phyloP scores from a whole-genome alignment of 257 asterid species.

The Solanum chiquidenum region DNA sequence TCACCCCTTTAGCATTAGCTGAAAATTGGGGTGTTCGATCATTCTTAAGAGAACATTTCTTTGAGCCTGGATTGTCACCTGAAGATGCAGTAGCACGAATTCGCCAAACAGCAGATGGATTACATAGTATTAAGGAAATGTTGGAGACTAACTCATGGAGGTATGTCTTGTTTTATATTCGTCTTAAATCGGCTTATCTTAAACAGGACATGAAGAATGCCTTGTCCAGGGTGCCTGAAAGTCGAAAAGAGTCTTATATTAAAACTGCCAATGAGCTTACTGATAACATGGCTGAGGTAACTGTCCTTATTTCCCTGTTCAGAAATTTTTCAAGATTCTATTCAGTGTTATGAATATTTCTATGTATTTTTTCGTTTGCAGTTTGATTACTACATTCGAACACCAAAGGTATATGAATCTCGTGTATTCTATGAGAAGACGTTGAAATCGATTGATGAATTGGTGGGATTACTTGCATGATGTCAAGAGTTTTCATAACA shows the following conservation, averaged over 20 bases:
- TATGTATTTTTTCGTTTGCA: conserved; percentile 11
- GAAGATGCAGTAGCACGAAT: conserved; percentile 60
- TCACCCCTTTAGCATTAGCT: conserved; percentile 36
- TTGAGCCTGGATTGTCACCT: conserved; percentile 49
- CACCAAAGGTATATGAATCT: conserved; percentile 79
- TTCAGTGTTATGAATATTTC: background rate
- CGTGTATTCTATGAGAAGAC: conserved; percentile 78
- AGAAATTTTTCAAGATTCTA: background rate
- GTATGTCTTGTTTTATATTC: conserved; percentile 58
- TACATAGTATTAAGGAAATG: conserved; percentile 58
- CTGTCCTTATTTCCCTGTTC: background rate
- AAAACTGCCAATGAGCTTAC: conserved; percentile 52
- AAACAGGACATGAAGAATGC: conserved; percentile 33
- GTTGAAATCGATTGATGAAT: conserved; percentile 58
- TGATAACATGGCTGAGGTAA: conserved; percentile 70
- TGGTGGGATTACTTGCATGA: conserved; percentile 52
- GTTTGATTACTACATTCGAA: conserved; percentile 63
- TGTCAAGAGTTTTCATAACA: background rate
- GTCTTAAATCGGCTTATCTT: conserved; percentile 55
- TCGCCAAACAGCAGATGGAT: conserved; percentile 64
- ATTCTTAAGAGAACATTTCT: conserved; percentile 33
- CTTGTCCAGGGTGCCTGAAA: conserved; percentile 32
- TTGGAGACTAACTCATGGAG: conserved; percentile 76
- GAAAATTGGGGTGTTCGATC: conserved; percentile 72
- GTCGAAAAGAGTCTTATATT: conserved; percentile 22